Percentiles rank a stretch among this genome's conserved stretches.
Evolutionary conservation across 306 rosid genomes (phyloP).

Genomic region (Trichosanthes truncata): DNA sequence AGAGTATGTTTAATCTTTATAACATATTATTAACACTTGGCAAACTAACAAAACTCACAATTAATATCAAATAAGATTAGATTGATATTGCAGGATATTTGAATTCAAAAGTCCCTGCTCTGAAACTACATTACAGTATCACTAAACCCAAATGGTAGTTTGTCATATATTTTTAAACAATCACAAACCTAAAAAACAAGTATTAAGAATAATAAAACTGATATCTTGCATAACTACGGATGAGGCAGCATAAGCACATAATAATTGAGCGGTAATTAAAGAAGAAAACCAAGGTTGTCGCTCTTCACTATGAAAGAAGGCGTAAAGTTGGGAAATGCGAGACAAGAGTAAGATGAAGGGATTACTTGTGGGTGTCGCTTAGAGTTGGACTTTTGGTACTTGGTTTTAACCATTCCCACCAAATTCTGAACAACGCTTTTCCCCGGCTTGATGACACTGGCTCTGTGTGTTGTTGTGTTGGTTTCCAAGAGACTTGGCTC

Average conservation of each 20-base stretch:
- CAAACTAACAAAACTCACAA: background rate
- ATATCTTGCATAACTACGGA: background rate
- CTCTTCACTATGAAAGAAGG: background rate
- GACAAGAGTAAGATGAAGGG: background rate
- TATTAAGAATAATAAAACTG: background rate
- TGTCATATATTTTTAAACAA: background rate
- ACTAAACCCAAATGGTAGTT: background rate
- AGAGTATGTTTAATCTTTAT: background rate
- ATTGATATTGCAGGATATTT: background rate
- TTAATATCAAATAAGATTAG: background rate
- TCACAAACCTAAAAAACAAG: background rate
- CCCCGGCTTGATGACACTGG: background rate
- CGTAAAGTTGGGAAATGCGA: background rate
- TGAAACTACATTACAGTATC: background rate
- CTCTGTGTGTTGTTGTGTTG: background rate
- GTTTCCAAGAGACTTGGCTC: background rate
- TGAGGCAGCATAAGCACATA: background rate
- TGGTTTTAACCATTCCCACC: slow-evolving; percentile 22
- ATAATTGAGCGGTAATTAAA: background rate
- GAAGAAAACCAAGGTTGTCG: background rate
- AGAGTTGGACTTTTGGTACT: slow-evolving; percentile 24
- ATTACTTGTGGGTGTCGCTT: slow-evolving; percentile 22
- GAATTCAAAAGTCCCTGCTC: background rate
- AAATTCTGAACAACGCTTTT: background rate
- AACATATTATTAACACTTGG: background rate